Conservation (phyloP, 768 basidiomycete genomes). For the Daedaleopsis sinensis region DNA sequence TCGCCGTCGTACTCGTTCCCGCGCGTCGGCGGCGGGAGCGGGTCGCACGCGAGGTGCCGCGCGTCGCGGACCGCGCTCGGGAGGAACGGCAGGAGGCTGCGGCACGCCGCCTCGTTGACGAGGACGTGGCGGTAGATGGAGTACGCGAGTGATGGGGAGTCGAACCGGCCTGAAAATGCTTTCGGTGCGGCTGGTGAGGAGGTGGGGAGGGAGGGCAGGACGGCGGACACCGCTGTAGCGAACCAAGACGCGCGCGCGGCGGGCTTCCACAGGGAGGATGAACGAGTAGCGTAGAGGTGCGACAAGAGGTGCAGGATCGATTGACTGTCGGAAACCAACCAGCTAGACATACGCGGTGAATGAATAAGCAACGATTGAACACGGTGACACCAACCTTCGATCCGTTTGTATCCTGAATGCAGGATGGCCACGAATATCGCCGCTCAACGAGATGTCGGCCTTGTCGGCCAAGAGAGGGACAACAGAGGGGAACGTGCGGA, state of each 20-base stretch:
- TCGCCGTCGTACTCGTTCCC: slow-evolving; percentile 63
- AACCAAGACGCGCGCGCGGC: slow-evolving; percentile 69
- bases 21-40: slow-evolving; percentile 72
- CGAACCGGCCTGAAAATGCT: slow-evolving; percentile 41
- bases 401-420: slow-evolving; percentile 75
- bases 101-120: slow-evolving; percentile 62
- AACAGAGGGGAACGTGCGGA: slow-evolving; percentile 78
- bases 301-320: slow-evolving; percentile 77
- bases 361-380: slow-evolving; percentile 2
- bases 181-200: slow-evolving; percentile 39
- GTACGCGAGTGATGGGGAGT: slow-evolving; percentile 42
- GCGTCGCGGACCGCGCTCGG: slow-evolving; percentile 55
- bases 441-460: slow-evolving; percentile 67
- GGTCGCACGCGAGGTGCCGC: slow-evolving; percentile 78
- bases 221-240: slow-evolving; percentile 49
- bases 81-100: slow-evolving; percentile 70
- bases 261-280: slow-evolving; percentile 82
- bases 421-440: slow-evolving; percentile 56
- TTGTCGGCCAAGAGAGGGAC: slow-evolving; percentile 86
- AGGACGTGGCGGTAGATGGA: slow-evolving; percentile 77
- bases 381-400: slow-evolving; percentile 48
- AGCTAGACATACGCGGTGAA: slow-evolving; percentile 13
- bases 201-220: slow-evolving; percentile 38
- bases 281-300: slow-evolving; percentile 85
- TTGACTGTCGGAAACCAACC: slow-evolving; percentile 33